Evolutionary conservation across 768 basidiomycete genomes (phyloP).

Genomic region (Suillus americanus): DNA sequence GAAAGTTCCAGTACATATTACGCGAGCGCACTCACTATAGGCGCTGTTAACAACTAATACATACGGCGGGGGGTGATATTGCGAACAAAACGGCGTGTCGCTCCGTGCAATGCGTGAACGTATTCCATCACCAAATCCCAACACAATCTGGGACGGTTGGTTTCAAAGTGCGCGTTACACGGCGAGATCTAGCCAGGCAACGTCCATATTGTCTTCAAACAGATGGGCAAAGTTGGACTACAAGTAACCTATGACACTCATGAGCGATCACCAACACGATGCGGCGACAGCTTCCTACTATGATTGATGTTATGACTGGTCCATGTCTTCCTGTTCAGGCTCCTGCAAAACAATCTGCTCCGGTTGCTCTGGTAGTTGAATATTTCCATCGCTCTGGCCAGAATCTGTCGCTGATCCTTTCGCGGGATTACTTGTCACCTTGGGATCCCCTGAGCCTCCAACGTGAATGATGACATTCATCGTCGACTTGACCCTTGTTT

Average conservation of each 20-base stretch:
- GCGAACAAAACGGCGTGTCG: background rate
- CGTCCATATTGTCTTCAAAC: background rate
- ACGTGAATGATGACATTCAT: constrained; percentile 61
- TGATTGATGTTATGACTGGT: constrained; percentile 19
- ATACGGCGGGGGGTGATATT: no score
- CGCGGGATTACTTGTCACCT: constrained; percentile 15
- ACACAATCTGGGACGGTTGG: background rate
- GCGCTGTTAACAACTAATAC: no score
- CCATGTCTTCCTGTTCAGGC: constrained; percentile 44
- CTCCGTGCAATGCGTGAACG: background rate
- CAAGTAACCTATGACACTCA: background rate
- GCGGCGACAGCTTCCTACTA: background rate
- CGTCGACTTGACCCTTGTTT: constrained; percentile 70
- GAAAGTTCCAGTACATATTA: background rate
- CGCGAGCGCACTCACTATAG: background rate
- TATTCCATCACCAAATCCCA: background rate
- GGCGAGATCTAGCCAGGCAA: background rate
- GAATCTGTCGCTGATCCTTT: constrained; percentile 8
- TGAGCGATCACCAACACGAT: background rate
- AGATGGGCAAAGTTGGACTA: background rate
- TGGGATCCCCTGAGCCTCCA: constrained; percentile 52
- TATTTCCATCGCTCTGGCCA: constrained; percentile 9
- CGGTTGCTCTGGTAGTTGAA: constrained; percentile 11
- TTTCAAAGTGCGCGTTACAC: background rate
- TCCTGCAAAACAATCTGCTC: constrained; percentile 39